These are phyloP conservation scores for Aspergillus ochraceoroseus DNA, from an alignment of 2,329 filamentous ascomycete genomes.

Conservation along the genomic window DNA sequence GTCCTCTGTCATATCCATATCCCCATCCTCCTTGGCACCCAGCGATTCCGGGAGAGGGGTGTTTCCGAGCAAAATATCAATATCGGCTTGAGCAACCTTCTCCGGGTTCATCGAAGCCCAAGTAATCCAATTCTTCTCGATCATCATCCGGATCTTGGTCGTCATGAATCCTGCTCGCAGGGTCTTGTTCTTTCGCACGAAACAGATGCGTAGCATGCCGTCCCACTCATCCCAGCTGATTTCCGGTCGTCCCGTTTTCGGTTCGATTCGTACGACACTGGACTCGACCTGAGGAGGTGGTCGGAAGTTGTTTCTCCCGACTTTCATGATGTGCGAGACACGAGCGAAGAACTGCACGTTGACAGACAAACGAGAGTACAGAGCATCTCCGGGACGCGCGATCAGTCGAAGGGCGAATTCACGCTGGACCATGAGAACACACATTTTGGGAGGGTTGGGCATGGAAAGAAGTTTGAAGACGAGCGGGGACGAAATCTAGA, in stretches of 20 bases:
- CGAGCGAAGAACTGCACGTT: constrained; percentile 91
- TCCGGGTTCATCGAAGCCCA: constrained; percentile 28
- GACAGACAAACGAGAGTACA: constrained; percentile 85
- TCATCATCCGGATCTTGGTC: constrained; percentile 50
- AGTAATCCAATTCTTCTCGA: constrained; percentile 20
- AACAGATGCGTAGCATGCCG: constrained; percentile 74
- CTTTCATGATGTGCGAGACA: constrained; percentile 74
- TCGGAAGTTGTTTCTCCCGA: constrained; percentile 93
- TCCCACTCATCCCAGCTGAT: constrained; percentile 96
- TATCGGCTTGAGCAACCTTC: constrained; percentile 47
- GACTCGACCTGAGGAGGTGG: constrained; percentile 90
- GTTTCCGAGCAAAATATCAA: constrained; percentile 42
- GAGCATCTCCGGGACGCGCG: constrained; percentile 77
- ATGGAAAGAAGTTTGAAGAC: constrained; percentile 86
- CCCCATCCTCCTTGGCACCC: constrained; percentile 10
- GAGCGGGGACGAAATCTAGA: constrained; percentile 78
- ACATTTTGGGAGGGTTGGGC: constrained; percentile 72
- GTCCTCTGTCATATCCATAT: constrained; percentile 38
- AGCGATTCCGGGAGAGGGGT: constrained; percentile 2
- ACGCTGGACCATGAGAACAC: constrained; percentile 84
- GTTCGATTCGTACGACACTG: constrained; percentile 82
- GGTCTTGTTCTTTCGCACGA: constrained; percentile 86
- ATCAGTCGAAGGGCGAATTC: constrained; percentile 90
- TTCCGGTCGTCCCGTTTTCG: constrained; percentile 76
- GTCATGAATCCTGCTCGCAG: constrained; percentile 70